Evolutionary conservation across 2,329 filamentous ascomycete genomes (phyloP).

Genomic region (Zarea fungicola): DNA sequence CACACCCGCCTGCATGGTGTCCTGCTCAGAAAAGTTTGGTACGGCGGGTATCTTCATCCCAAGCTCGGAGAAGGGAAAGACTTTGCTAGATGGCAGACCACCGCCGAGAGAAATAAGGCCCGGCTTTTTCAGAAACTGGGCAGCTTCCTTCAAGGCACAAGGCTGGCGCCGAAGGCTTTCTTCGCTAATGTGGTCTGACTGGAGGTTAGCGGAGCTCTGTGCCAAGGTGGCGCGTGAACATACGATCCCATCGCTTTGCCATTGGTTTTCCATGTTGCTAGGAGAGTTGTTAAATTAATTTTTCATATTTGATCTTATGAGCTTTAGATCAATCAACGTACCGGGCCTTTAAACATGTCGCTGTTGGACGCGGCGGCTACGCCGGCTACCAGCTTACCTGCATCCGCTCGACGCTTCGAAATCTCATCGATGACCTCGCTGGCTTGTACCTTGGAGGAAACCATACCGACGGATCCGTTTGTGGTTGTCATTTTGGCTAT

Average conservation of each 20-base stretch:
- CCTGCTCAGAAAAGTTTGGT: conserved; percentile 65
- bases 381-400: conserved; percentile 67
- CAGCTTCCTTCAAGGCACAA: conserved; percentile 77
- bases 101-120: conserved; percentile 90
- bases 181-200: conserved; percentile 49
- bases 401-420: conserved; percentile 60
- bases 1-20: conserved; percentile 55
- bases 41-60: conserved; percentile 66
- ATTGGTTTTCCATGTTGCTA: conserved; percentile 57
- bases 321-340: no score
- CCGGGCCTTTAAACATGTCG: conserved; percentile 76
- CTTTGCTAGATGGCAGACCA: conserved; percentile 78
- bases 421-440: conserved; percentile 51
- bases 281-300: neutral
- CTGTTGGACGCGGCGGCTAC: conserved; percentile 73
- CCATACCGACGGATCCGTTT: neutral
- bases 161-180: conserved; percentile 58
- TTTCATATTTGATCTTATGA: neutral
- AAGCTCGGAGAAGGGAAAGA: conserved; percentile 86
- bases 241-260: conserved; percentile 80
- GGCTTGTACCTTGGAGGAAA: neutral
- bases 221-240: conserved; percentile 32
- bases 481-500: neutral
- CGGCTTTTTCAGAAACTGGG: conserved; percentile 70
- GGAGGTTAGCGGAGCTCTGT: conserved; percentile 3